Conservation (phyloP, 306 rosid genomes). For the Vigna reflexopilosa region DNA sequence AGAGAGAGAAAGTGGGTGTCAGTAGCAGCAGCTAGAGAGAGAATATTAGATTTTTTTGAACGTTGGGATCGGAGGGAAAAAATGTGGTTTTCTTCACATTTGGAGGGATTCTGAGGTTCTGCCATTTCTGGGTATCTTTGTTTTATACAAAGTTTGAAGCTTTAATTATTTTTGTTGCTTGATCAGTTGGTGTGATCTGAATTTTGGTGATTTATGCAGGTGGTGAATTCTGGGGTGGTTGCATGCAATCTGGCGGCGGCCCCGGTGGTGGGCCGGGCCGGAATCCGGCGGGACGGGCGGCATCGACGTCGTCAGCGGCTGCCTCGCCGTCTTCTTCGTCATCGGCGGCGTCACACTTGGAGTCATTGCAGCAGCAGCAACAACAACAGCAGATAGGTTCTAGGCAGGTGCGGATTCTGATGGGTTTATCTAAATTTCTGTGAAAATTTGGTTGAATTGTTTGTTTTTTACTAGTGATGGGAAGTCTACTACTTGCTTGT, state of each 20-base stretch:
- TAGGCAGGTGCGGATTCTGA: conserved; percentile 80
- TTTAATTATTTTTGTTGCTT: not conserved
- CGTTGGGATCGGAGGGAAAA: conserved; percentile 88
- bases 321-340: conserved; percentile 89
- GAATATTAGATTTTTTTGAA: conserved; percentile 59
- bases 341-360: conserved; percentile 89
- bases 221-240: conserved; percentile 52
- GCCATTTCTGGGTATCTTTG: conserved; percentile 23
- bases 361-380: conserved; percentile 71
- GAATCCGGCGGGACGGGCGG: conserved; percentile 78
- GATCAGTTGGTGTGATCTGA: conserved; percentile 44
- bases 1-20: conserved; percentile 59
- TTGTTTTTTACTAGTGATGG: conserved; percentile 38
- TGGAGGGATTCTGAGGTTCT: conserved; percentile 48
- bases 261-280: conserved; percentile 79
- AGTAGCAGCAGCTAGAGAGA: conserved; percentile 49
- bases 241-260: conserved; percentile 88
- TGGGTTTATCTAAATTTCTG: conserved; percentile 41
- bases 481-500: conserved; percentile 19
- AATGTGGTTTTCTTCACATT: conserved; percentile 51
- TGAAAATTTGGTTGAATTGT: conserved; percentile 40
- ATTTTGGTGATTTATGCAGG: conserved; percentile 36
- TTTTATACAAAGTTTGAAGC: conserved; percentile 14
- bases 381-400: conserved; percentile 72
- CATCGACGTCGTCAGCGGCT: conserved; percentile 80